Conservation (phyloP, 345 rosid species). For the Aquilaria yunnanensis region DNA sequence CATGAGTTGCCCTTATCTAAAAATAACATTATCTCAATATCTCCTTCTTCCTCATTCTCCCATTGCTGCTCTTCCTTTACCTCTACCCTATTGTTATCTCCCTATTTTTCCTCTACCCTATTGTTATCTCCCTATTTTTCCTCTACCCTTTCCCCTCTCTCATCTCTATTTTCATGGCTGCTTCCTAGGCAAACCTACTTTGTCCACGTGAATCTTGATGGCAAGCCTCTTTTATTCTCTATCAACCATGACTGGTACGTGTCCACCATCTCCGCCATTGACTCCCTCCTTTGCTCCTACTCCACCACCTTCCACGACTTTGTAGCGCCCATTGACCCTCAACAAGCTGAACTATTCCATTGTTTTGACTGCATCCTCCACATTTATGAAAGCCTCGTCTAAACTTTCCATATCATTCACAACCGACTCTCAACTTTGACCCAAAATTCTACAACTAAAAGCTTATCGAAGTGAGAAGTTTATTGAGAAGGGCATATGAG, state of each 20-base stretch:
- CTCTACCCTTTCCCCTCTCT: constrained; percentile 13
- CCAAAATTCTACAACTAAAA: constrained; percentile 64
- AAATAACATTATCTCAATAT: too few relatives aligned
- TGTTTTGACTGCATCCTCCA: constrained; percentile 46
- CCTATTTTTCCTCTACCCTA: not conserved
- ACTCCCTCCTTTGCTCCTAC: constrained; percentile 65
- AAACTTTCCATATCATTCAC: constrained; percentile 76
- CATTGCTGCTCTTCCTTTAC: too few relatives aligned
- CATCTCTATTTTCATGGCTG: not conserved
- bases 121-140: not conserved
- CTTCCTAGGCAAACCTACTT: constrained; percentile 44
- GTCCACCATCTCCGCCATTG: constrained; percentile 29
- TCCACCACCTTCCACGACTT: constrained; percentile 54
- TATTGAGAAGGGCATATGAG: constrained; percentile 40
- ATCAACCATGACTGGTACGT: constrained; percentile 68
- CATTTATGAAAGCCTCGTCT: constrained; percentile 59
- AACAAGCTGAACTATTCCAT: constrained; percentile 46
- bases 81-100: not conserved
- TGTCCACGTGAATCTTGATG: constrained; percentile 51
- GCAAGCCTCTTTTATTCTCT: constrained; percentile 40
- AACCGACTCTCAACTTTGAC: constrained; percentile 59
- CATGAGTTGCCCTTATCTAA: too few relatives aligned
- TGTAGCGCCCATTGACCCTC: constrained; percentile 53
- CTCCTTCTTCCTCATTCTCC: too few relatives aligned
- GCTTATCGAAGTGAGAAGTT: constrained; percentile 70